Evolutionary conservation across 352 stramenopile genomes (phyloP), one percentile per base, ranked within the genome.

Genomic region (Discostella stelligera): DNA sequence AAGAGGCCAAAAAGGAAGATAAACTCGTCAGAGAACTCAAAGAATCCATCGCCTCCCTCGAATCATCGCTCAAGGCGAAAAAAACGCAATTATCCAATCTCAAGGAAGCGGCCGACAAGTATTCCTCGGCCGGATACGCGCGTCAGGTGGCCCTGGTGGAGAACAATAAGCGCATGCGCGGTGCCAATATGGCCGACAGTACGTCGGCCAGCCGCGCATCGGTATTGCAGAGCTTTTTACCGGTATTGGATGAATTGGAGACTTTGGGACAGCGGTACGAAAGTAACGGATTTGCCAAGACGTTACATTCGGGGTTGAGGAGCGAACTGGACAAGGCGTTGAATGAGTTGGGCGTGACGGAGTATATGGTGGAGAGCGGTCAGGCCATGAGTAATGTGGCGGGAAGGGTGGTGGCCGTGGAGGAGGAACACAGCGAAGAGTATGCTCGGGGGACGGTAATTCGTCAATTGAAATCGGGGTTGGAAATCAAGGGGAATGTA

Each of bases 91-190:
- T 90, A 4, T 60, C 62, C 27, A 71, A 65, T 39, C 49, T 80
- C 8, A 46, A 77, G 46, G 77, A 90, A 44, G 41, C 73, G 46
- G 78, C 71, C 13, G 86, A 90, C 8, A 71, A 85, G 74, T 89
- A 86, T 68, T 84, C 79, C 25, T 76, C 84, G 25, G 69, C 49
- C 39, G 86, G 86, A 75, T 92, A 90, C 70, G 84, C 83, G 4
- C 74, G 86, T 53, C 83, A 88, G 37, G 82, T 90, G 0, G 86
- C 86, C 2, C 71, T 86, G 49, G 84, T 92, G 66, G 86, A 92
- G 79, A 85, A 89, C 53, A 89, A 88, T 65, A 74, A 84, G 66
- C 67, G 82, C 1, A 77, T 79, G 44, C 71, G 82, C 61, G 85
- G 74, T 41, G 71, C 65, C 13, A 74, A 73, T n/a, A 53, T 70